Evolutionary conservation across 768 basidiomycete genomes (phyloP).

Genomic region (Cystobasidium tubakii): DNA sequence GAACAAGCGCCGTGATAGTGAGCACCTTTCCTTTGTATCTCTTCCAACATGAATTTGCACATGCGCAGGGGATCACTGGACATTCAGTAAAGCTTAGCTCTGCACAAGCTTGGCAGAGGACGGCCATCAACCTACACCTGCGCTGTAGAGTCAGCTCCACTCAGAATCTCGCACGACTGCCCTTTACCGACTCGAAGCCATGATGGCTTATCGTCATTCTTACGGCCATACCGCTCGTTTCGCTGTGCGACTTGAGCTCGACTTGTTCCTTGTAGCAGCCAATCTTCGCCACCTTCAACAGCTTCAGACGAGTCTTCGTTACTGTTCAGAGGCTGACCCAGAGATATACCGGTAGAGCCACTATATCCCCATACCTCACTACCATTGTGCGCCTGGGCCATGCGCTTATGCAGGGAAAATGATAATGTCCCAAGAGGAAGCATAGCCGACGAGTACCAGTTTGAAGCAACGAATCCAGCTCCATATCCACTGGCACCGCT

Average conservation of each 20-base stretch:
- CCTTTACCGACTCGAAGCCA: slow-evolving; percentile 8
- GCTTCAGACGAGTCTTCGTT: not conserved
- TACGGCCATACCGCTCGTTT: not conserved
- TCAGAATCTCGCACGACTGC: slow-evolving; percentile 16
- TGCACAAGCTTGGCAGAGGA: not conserved
- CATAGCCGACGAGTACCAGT: slow-evolving; percentile 25
- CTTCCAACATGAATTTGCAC: slow-evolving; percentile 15
- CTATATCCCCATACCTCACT: slow-evolving; percentile 3
- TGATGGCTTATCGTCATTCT: not conserved
- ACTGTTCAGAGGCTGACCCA: not conserved
- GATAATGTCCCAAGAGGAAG: slow-evolving; percentile 20
- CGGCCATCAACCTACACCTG: slow-evolving; percentile 15
- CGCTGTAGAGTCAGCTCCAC: slow-evolving; percentile 13
- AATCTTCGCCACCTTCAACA: slow-evolving; percentile 16
- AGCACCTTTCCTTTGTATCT: not conserved
- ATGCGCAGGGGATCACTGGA: slow-evolving; percentile 14
- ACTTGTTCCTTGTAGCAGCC: slow-evolving; percentile 26
- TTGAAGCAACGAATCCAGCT: slow-evolving; percentile 16
- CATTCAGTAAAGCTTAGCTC: not conserved
- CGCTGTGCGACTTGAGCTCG: slow-evolving; percentile 11
- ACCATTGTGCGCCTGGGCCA: slow-evolving; percentile 7
- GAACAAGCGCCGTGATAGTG: not conserved
- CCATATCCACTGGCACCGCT: slow-evolving; percentile 25
- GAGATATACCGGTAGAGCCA: slow-evolving; percentile 14
- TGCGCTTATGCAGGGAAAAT: slow-evolving; percentile 11